Conservation (phyloP, 2,329 filamentous ascomycete species). For the Camptophora hylomeconis region DNA sequence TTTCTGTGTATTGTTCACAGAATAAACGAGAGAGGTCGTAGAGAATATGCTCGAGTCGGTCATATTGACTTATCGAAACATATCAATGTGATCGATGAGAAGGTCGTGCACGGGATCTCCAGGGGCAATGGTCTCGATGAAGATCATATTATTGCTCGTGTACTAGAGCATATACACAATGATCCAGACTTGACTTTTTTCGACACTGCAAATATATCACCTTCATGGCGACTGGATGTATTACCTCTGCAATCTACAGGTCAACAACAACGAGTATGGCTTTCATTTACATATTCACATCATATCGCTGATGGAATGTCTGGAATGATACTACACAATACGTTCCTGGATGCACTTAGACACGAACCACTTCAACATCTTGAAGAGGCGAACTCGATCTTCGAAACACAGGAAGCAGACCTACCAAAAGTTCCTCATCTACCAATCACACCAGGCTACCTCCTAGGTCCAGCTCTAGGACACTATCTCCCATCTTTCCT, state of each 20-base stretch:
- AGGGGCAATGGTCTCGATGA: slow-evolving; percentile 16
- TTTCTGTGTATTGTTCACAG: slow-evolving; percentile 26
- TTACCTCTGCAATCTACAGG: slow-evolving; percentile 17
- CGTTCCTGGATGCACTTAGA: slow-evolving; percentile 23
- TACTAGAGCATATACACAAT: slow-evolving; percentile 4
- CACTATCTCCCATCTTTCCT: slow-evolving; percentile 26
- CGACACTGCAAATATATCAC: slow-evolving; percentile 20
- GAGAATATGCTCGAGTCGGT: slow-evolving; percentile 21
- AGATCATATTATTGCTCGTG: neutral
- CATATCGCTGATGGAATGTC: slow-evolving; percentile 31
- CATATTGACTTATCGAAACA: slow-evolving; percentile 28
- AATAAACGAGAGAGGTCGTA: slow-evolving; percentile 22
- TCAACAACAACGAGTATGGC: slow-evolving; percentile 17
- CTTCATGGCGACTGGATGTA: slow-evolving; percentile 33
- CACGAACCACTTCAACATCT: slow-evolving; percentile 3
- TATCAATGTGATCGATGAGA: slow-evolving; percentile 20
- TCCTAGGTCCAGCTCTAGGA: slow-evolving; percentile 28
- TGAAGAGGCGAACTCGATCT: neutral
- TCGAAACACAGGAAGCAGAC: slow-evolving; percentile 11
- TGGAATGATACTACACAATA: slow-evolving; percentile 30
- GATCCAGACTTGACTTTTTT: slow-evolving; percentile 17
- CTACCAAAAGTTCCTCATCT: slow-evolving; percentile 27
- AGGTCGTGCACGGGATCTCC: slow-evolving; percentile 7
- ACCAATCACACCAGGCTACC: slow-evolving; percentile 32
- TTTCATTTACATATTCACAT: slow-evolving; percentile 33